Conservation (phyloP, 495 filamentous ascomycete species). For the Penicillium steckii region DNA sequence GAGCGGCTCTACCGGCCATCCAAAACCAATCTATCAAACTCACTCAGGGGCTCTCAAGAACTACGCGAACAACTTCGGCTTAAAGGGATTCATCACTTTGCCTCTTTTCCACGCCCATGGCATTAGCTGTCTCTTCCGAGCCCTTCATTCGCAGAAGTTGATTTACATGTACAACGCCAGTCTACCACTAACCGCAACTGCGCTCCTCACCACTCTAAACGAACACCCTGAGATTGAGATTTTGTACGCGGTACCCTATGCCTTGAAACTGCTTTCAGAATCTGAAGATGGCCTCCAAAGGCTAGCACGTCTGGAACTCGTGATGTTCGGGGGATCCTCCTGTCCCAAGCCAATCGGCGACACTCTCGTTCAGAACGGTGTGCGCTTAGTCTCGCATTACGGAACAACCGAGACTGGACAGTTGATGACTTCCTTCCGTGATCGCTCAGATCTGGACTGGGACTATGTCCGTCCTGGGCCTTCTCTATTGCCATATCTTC, state of each 20-base stretch:
- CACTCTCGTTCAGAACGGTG: slow-evolving; percentile 45
- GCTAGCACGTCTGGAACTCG: slow-evolving; percentile 39
- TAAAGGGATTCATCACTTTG: slow-evolving; percentile 49
- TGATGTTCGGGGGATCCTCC: slow-evolving; percentile 47
- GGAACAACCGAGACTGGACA: slow-evolving; percentile 51
- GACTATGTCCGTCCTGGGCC: slow-evolving; percentile 53
- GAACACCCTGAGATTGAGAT: slow-evolving; percentile 36
- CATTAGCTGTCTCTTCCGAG: slow-evolving; percentile 47
- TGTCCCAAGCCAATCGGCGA: slow-evolving; percentile 52
- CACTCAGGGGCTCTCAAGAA: slow-evolving; percentile 38
- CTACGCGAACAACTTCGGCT: slow-evolving; percentile 36
- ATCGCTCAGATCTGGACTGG: slow-evolving; percentile 53
- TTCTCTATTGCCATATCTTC: slow-evolving; percentile 28
- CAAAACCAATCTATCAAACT: slow-evolving; percentile 43
- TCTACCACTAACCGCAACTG: slow-evolving; percentile 40
- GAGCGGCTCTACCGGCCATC: slow-evolving; percentile 38
- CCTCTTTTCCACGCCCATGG: slow-evolving; percentile 55
- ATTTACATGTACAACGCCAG: slow-evolving; percentile 46
- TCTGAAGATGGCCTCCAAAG: slow-evolving; percentile 36
- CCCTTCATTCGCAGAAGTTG: slow-evolving; percentile 36
- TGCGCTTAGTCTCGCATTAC: slow-evolving; percentile 51
- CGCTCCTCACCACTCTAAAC: slow-evolving; percentile 39
- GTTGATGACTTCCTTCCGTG: slow-evolving; percentile 49
- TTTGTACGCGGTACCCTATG: slow-evolving; percentile 48
- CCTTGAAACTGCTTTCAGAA: slow-evolving; percentile 47